Conservation (phyloP, 495 filamentous ascomycete species). For the Podospora didyma region DNA sequence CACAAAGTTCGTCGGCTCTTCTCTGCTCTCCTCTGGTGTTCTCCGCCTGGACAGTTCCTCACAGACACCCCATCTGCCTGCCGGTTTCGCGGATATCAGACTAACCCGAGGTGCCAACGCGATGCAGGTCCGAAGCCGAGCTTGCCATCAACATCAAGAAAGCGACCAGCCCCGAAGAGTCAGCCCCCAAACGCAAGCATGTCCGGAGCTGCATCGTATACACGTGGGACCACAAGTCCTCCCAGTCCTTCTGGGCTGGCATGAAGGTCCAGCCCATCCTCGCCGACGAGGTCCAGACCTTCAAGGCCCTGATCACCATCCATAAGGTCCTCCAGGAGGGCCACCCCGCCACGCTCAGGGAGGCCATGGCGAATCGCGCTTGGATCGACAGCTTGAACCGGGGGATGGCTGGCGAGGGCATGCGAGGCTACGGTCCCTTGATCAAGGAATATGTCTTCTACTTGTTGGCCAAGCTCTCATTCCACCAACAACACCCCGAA, state of each 20-base stretch:
- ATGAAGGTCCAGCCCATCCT: slow-evolving; percentile 99
- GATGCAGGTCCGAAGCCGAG: slow-evolving; percentile 78
- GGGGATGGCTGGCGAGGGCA: slow-evolving; percentile 78
- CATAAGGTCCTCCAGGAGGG: slow-evolving; percentile 98
- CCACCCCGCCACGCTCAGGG: slow-evolving; percentile 78
- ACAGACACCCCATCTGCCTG: no score
- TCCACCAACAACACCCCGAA: slow-evolving; percentile 94
- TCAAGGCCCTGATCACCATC: slow-evolving; percentile 86
- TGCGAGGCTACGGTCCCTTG: slow-evolving; percentile 86
- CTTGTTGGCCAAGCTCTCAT: slow-evolving; percentile 84
- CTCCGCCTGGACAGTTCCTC: no score
- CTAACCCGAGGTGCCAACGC: slow-evolving; percentile 17
- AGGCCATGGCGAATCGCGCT: slow-evolving; percentile 80
- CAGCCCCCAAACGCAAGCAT: slow-evolving; percentile 97
- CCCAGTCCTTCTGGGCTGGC: slow-evolving; percentile 90
- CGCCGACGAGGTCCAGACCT: slow-evolving; percentile 92
- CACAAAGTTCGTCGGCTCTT: slow-evolving; percentile 32
- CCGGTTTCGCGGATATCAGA: not conserved
- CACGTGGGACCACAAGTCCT: slow-evolving; percentile 99
- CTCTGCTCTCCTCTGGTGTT: not conserved
- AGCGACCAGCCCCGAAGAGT: slow-evolving; percentile 92
- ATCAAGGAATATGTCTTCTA: slow-evolving; percentile 96
- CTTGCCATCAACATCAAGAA: slow-evolving; percentile 94
- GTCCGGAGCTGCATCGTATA: slow-evolving; percentile 97
- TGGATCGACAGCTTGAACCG: slow-evolving; percentile 93